Base-by-base conservation (phyloP, 345 rosid genomes). In the Moringa oleifera region DNA sequence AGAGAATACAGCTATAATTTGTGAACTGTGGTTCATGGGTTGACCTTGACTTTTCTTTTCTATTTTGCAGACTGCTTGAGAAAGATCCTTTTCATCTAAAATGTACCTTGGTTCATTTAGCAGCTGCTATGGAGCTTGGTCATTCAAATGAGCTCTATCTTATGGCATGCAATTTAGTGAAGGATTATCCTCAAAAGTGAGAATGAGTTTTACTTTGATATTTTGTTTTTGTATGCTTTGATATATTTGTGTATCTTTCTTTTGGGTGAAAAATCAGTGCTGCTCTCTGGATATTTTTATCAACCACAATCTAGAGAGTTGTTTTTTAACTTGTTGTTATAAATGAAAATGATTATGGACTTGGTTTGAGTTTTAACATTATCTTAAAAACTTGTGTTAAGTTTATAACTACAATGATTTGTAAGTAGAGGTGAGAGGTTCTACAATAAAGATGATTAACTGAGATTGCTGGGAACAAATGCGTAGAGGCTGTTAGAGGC, bases 31-130 rank as follows among this genome's bases (percentile, higher is more conserved):
- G 49, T 67, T 52, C 67, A 25, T 64, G 51, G 58, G 54, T 59
- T 68, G 55, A 62, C 63, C 53, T 59, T 24, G 21, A 64, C 18
- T 66, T 61, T 61, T 62, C 51, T 47, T 46, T 60, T 65, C 47
- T 77, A 55, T 57, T 53, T 74, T 64, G 51, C 71, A 94, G 96
- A 28, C 73, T 90, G 71, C 99, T 94, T 77, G 96, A 90, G 69
- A 94, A 88, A 68, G 99, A 94, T 72, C 99, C 99, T 67, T 94
- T 90, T 77, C 99, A 94, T 78, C 71, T 83, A 71, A 94, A 88
- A 79, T 83, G 85, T 68, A 90, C 93, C 7, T 62, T 86, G 74
- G 93, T 90, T 62, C 96, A 94, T 78, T 77, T 94, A 69, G 88
- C 97, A 45, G 89, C 96, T 45, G 99, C 96, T 33, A 79, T 83